Conservation (phyloP, 345 rosid genomes). For the Salix arbutifolia region DNA sequence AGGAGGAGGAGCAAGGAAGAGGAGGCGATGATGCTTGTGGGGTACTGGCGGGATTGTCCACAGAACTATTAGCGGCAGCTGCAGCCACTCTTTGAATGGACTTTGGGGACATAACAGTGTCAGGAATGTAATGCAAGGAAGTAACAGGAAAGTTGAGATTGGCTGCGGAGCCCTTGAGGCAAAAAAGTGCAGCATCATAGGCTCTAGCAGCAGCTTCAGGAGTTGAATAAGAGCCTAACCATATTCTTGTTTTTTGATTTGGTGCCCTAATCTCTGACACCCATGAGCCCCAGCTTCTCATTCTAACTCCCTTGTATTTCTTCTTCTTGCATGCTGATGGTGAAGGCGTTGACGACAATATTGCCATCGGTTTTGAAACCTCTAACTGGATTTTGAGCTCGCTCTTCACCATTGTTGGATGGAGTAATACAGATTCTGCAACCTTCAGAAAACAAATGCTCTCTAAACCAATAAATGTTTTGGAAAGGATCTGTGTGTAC, state of each 20-base stretch:
- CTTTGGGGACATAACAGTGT: conserved; percentile 68
- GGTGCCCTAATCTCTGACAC: conserved; percentile 98
- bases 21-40: conserved; percentile 10
- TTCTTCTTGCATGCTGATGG: conserved; percentile 36
- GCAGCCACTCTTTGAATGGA: conserved; percentile 86
- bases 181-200: conserved; percentile 90
- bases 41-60: conserved; percentile 19
- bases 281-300: conserved; percentile 99
- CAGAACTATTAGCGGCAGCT: conserved; percentile 50
- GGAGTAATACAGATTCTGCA: neutral
- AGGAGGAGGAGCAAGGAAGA: conserved; percentile 12
- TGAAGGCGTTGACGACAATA: conserved; percentile 9
- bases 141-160: conserved; percentile 72
- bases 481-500: neutral
- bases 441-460: neutral
- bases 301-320: conserved; percentile 92
- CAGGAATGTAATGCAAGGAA: conserved; percentile 35
- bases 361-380: conserved; percentile 16
- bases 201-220: conserved; percentile 97
- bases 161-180: conserved; percentile 80
- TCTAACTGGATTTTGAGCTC: conserved; percentile 45
- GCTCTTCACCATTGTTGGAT: conserved; percentile 53
- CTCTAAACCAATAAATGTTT: neutral
- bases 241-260: conserved; percentile 87
- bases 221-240: conserved; percentile 96